Conservation (phyloP, 2,329 filamentous ascomycete genomes). For the Aaosphaeria arxii region DNA sequence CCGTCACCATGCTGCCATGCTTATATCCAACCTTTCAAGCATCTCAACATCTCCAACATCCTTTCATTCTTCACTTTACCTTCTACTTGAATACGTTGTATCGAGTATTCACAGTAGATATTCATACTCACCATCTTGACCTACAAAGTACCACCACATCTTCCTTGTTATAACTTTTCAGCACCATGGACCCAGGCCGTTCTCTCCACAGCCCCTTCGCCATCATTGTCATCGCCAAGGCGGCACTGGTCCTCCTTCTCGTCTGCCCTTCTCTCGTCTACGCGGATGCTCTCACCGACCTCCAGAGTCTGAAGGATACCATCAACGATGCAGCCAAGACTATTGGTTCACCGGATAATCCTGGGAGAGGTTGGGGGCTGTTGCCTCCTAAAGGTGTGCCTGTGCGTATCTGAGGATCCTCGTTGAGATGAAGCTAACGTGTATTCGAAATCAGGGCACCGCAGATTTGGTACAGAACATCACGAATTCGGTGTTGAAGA, state of each 20-base stretch:
- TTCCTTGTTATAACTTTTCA: no score
- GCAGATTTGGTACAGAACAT: constrained; percentile 32
- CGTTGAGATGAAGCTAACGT: background rate
- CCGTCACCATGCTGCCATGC: no score
- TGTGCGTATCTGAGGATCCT: background rate
- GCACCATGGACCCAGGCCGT: no score
- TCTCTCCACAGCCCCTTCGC: no score
- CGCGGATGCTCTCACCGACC: constrained; percentile 23
- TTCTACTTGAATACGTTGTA: no score
- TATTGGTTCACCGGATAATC: constrained; percentile 25
- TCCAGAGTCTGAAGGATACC: constrained; percentile 22
- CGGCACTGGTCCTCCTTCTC: background rate
- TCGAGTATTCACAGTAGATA: no score
- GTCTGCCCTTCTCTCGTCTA: background rate
- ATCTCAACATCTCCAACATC: no score
- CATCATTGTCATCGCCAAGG: no score
- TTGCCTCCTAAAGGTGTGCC: constrained; percentile 7
- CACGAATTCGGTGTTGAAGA: constrained; percentile 24
- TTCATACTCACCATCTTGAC: no score
- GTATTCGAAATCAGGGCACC: constrained; percentile 15
- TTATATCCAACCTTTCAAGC: no score
- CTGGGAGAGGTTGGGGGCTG: constrained; percentile 25
- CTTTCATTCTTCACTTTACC: no score
- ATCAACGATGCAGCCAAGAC: constrained; percentile 25
- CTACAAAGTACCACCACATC: no score